Evolutionary conservation across 164 flowering plant genomes (phyloP).

Genomic region (Stephania japonica): DNA sequence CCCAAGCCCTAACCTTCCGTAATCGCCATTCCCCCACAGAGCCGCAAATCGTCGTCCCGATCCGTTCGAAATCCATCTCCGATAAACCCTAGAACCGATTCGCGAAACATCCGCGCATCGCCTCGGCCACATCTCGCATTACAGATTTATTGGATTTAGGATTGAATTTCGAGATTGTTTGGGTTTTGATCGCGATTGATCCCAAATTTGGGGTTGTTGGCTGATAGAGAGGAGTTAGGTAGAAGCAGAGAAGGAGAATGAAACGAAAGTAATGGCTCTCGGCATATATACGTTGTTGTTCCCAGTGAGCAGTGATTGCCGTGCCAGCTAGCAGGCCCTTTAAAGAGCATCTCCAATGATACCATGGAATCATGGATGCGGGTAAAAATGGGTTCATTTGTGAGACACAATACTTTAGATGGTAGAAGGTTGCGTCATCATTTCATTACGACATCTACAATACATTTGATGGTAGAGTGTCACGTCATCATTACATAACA

Average conservation of each 20-base stretch:
- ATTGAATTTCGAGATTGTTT: neutral
- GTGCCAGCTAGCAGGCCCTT: no score
- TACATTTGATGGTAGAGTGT: no score
- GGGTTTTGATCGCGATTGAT: neutral
- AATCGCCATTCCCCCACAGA: conserved; percentile 92
- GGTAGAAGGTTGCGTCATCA: no score
- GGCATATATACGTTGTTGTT: neutral
- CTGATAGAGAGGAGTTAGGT: neutral
- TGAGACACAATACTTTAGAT: no score
- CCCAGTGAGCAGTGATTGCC: no score
- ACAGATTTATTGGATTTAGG: neutral
- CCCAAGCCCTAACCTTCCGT: conserved; percentile 78
- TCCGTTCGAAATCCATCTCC: conserved; percentile 13
- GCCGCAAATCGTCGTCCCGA: conserved; percentile 42
- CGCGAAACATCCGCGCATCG: neutral
- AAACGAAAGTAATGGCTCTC: neutral
- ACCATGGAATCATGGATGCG: no score
- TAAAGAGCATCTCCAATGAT: no score
- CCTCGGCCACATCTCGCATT: conserved; percentile 9
- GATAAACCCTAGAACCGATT: conserved; percentile 6
- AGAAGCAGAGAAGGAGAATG: neutral
- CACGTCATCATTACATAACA: no score
- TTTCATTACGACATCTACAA: no score
- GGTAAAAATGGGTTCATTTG: no score
- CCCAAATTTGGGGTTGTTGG: no score